Base-by-base conservation (phyloP, 129 eudicot genomes). In the Flaveria sonorensis region DNA sequence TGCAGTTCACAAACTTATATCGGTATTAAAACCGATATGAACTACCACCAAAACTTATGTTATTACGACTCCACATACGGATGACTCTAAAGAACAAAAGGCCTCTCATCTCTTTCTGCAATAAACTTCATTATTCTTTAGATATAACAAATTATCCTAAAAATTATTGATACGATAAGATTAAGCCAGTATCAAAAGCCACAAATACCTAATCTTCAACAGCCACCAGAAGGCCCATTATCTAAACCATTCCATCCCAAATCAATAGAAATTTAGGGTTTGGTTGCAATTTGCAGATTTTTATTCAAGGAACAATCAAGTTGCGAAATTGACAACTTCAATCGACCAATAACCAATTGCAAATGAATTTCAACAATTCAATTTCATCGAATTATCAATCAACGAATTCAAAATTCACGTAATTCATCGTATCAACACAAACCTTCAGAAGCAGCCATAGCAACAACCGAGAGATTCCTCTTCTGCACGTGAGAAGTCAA, bases 401-500 rank as follows among this genome's bases (percentile, higher is more conserved):
- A 45, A 45, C 50, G 1, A 45, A 45, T 8, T 11, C 13, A 10
- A 45, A 59, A 7, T 57, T 7, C 21, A 40, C 11, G 21, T 8
- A 43, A 45, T 68, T 57, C 28, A 68, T 68, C 13, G 1, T 7
- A 10, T 36, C 0, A 0, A 67, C 66, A 14, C 20, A 67, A 1
- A 81, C 84, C 84, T 81, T 81, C 84, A 61, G 84, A 19, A 20
- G 80, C 84, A 67, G 84, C 80, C 84, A 81, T 81, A 1, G 84
- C 84, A 18, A 81, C 68, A 36, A 81, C 80, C 10, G 80, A 67
- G 0, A 74, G 30, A 40, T 81, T 81, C 74, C 71, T 74, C 76
- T 81, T 81, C 42, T 56, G 70, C 12, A 74, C 55, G n/a, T 16
- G 32, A 74, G 71, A 68, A 43, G 10, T 53, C 16, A 79, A 53